Base-by-base conservation (phyloP, 139 green algal species). In the Axilococcus clingmanii region DNA sequence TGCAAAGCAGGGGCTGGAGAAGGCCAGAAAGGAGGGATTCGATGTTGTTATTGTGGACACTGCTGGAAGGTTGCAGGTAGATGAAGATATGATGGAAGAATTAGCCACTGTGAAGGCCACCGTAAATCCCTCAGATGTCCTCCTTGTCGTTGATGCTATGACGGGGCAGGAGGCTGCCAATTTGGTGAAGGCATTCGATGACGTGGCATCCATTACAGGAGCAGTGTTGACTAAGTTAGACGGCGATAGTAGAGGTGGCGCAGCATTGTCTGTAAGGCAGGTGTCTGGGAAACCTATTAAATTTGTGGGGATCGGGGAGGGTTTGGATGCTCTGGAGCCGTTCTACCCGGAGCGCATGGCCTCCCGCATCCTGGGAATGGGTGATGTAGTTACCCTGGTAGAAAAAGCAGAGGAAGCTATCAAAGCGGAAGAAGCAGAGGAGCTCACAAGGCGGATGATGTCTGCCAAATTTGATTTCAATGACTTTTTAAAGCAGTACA, bases 131-230 rank as follows among this genome's bases (percentile, higher is more conserved):
- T 85, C 74, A 19, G 92, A 99, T 62, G 91, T 86, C 22, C 77
- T 99, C 58, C 76, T 99, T 40, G 92, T 97, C 31, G 90, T 99
- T 35, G 92, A 99, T 53, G 92, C 92, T 22, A 99, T 99, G 92
- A 99, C 92, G n/a, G 92, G 92, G 7, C 91, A 99, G 65, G 77
- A 85, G 54, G 78, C 78, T n/a, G 78, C 78, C 16, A 51, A 35
- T 25, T 70, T 98, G 35, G 87, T 96, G 7, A 87, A 91, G 52
- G 60, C 87, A 7, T 98, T 98, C 66, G 93, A 96, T 54, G 86
- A 94, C 4, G 54, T 72, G 17, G 73, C 80, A 5, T 59, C 75
- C 42, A 68, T 89, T 35, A 78, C 75, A 35, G 78, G 91, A 27
- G 92, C 92, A 14, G 84, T 99, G 23, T 75, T 99, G 22, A 97